These are phyloP conservation scores for Plasmodium yoelii DNA, from an alignment of 169 alveolate genomes.

Conservation along the genomic window DNA sequence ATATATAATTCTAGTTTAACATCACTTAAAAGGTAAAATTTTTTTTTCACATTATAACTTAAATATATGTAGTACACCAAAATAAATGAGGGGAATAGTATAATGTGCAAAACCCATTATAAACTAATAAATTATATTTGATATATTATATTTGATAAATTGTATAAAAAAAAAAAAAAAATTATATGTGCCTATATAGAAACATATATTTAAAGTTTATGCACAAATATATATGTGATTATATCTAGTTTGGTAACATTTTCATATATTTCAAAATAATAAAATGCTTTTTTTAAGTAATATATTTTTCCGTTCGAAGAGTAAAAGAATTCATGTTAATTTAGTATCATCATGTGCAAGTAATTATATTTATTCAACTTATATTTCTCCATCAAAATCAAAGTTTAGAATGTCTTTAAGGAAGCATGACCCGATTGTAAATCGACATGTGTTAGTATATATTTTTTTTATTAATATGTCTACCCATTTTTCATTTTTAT, in stretches of 20 bases:
- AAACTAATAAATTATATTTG: background rate
- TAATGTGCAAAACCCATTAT: background rate
- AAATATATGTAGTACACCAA: background rate
- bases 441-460: constrained; percentile 88
- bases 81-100: background rate
- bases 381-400: constrained; percentile 86
- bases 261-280: background rate
- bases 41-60: background rate
- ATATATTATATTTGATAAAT: background rate
- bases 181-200: background rate
- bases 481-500: background rate
- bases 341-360: constrained; percentile 86
- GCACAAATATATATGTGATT: background rate
- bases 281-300: constrained; percentile 84
- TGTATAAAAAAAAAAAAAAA: too few relatives aligned
- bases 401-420: constrained; percentile 86
- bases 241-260: background rate
- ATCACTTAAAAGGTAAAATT: background rate
- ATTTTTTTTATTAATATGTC: background rate
- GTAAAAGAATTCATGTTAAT: constrained; percentile 88
- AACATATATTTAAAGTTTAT: background rate
- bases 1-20: background rate
- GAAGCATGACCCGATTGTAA: constrained; percentile 88
- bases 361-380: constrained; percentile 86
- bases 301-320: constrained; percentile 82